Evolutionary conservation across 177 flowering plant species (phyloP), one percentile per base, ranked within the genome.

Genomic region (Vitis hybrid): DNA sequence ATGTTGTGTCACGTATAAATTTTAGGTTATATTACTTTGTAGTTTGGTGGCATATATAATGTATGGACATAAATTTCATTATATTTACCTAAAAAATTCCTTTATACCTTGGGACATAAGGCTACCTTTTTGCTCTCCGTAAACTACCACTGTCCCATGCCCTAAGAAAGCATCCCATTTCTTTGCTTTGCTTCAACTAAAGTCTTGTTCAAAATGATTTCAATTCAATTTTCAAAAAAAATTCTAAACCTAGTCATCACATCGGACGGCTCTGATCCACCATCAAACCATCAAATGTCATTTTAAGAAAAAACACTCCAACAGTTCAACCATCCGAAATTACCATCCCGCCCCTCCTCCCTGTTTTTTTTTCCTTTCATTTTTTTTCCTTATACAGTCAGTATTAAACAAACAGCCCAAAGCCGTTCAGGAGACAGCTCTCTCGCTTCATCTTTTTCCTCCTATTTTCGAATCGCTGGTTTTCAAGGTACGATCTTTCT

Each of bases 151-250:
- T 54, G 2, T 64, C 17, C 54, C 39, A 21, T 21, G 32, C n/a
- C 56, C 58, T 13, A 68, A 71, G 56, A 57, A 65, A 65, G 58
- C 56, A 30, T 23, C 23, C 11, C 9, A 2, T 71, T 65, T 17
- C 65, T 65, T 59, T 72, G 32, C 59, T 64, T 71, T 11, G 32
- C 64, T 64, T 71, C 23, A 45, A 45, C 63, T 58, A 18, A 70
- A 21, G 17, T 45, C 14, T 45, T 14, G 3, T 4, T 7, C 14
- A 7, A 15, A 10, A 23, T 23, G 4, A 34, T 10, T 14, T 13
- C 26, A 54, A 11, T 19, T 63, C 23, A 10, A 48, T 23, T 48
- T 48, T 59, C 49, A 54, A 14, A 34, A 34, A 21, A 50, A 3
- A 15, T 51, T 59, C 23, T 11, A 21, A 10, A 11, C 2, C 30